Evolutionary conservation across 2,329 filamentous ascomycete species (phyloP), one percentile per base, ranked within the genome.

Genomic region (Neonectria hederae): DNA sequence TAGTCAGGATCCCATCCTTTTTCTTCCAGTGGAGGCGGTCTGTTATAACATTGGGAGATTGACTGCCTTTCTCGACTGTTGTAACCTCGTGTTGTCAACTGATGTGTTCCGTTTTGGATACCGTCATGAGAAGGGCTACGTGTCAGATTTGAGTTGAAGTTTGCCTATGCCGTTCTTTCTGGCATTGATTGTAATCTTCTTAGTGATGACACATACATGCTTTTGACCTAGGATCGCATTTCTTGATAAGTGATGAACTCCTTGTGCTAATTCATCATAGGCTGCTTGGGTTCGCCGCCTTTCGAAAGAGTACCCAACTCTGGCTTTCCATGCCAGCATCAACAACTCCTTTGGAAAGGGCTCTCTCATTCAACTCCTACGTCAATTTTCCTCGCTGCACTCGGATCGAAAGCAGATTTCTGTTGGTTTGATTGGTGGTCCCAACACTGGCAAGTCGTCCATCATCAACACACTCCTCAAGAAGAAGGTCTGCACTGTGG

Each of bases 41-140:
- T 97, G 96, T 99, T 99, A 99, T 92, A 93, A 91, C 91, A 89
- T 93, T 97, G 96, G 96, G 90, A 98, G 88, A 99, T 90, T 80
- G 84, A 97, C 77, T 76, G 79, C 85, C 85, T 83, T 72, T 76
- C 75, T 79, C 77, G 72, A 77, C 70, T 75, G 76, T 73, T 70
- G 68, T 71, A 72, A 71, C 75, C 69, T 78, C 72, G 58, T 75
- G 75, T 76, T 77, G 74, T 73, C 85, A 88, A 86, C 87, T 90
- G 92, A 91, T 83, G 84, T 85, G 84, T 87, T 85, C 92, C 94
- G 94, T 98, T 89, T 93, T 98, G 96, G 92, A 86, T 75, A 87
- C 82, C 83, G 85, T 93, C 92, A 85, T 84, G 89, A 90, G 90
- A 86, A 83, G 82, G 86, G 86, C 87, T 82, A 85, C 96, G 93